These are phyloP conservation scores for Metschnikowia lochheadii DNA, from an alignment of 805 yeast genomes.

Conservation along the genomic window DNA sequence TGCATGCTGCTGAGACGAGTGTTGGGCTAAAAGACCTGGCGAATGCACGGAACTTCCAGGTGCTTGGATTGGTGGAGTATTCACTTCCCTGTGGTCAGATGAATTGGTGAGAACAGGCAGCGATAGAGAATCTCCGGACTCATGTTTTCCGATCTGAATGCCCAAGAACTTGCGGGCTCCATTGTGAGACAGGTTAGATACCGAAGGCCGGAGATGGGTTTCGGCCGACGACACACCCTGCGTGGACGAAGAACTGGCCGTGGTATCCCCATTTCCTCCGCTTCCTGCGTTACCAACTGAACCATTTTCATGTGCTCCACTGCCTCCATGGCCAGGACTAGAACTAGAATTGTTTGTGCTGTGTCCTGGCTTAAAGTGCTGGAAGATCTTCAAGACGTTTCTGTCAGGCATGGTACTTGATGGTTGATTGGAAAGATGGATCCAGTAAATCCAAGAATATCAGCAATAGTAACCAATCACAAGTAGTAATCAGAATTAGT, in stretches of 20 bases:
- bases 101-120: slow-evolving; percentile 35
- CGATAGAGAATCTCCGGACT: slow-evolving; percentile 33
- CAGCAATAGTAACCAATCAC: too few species aligned
- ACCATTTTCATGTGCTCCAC: too few species aligned
- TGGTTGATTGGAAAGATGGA: too few species aligned
- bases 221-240: slow-evolving; percentile 17
- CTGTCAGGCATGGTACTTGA: slow-evolving; percentile 36
- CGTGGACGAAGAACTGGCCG: slow-evolving; percentile 5
- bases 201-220: slow-evolving; percentile 15
- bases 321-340: not conserved
- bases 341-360: not conserved
- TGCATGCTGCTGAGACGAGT: slow-evolving; percentile 9
- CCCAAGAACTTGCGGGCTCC: slow-evolving; percentile 29
- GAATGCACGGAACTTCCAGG: slow-evolving; percentile 4
- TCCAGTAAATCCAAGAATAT: too few species aligned
- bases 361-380: slow-evolving; percentile 32
- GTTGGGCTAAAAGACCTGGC: slow-evolving; percentile 9
- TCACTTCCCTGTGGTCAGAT: slow-evolving; percentile 20
- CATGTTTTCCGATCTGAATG: slow-evolving; percentile 40
- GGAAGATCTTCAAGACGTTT: slow-evolving; percentile 40
- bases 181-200: slow-evolving; percentile 25
- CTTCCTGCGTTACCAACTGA: not conserved
- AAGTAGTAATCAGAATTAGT: too few species aligned
- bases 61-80: slow-evolving; percentile 8
- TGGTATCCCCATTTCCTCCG: not conserved